A percentile compares a stretch with the other conserved stretches of the same genome.
Conservation (phyloP, 2,329 filamentous ascomycete species). For the Xylariaceae sp. region DNA sequence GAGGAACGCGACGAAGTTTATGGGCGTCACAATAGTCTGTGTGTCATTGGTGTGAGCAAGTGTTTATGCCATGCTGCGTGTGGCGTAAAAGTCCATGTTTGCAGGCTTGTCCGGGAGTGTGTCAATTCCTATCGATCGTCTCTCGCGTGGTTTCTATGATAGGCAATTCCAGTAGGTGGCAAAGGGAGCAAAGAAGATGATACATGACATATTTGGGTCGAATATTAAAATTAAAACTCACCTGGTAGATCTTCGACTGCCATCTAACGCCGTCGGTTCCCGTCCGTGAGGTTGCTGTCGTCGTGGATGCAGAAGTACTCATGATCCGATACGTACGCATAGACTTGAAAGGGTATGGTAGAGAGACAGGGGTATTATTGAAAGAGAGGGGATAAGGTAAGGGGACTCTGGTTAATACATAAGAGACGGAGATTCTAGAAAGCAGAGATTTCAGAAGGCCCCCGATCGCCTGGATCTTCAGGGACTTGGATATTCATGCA, state of each 20-base stretch:
- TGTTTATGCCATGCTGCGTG: not conserved
- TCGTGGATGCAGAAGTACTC: constrained; percentile 1
- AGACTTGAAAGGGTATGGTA: no score
- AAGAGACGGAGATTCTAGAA: not conserved
- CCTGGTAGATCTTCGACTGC: constrained; percentile 36
- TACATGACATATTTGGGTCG: not conserved
- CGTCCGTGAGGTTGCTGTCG: not conserved
- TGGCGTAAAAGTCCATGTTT: not conserved
- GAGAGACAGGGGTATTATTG: not conserved
- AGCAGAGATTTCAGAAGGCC: not conserved
- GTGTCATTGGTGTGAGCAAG: not conserved
- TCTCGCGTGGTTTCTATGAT: no score
- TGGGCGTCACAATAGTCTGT: constrained; percentile 64
- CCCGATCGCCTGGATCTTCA: not conserved
- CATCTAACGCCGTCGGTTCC: not conserved
- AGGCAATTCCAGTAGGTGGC: not conserved
- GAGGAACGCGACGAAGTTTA: constrained; percentile 70
- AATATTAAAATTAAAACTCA: constrained; percentile 26
- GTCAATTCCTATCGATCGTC: no score
- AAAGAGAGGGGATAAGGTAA: no score
- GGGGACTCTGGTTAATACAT: no score
- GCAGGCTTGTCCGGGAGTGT: not conserved
- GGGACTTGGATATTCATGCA: constrained; percentile 3
- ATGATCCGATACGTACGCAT: not conserved
- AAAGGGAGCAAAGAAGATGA: not conserved